phyloP scores from a whole-genome alignment of 129 eudicot species.

The Escallonia herrerae region DNA sequence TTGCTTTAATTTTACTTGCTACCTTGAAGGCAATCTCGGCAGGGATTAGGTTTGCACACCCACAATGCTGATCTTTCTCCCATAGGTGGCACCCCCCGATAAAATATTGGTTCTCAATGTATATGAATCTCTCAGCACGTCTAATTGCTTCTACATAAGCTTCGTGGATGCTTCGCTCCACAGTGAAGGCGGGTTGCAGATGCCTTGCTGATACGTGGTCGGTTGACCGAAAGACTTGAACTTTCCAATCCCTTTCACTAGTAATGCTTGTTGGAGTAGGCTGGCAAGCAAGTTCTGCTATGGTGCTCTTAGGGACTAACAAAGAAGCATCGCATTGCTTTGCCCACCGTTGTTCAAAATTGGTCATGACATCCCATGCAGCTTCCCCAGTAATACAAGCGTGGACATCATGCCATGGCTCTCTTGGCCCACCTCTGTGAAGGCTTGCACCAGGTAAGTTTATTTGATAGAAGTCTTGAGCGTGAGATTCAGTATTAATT shows the following conservation, averaged over 20 bases:
- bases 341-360: slow-evolving; percentile 91
- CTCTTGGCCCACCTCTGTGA: slow-evolving; percentile 85
- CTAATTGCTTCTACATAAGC: slow-evolving; percentile 92
- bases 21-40: slow-evolving; percentile 84
- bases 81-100: slow-evolving; percentile 90
- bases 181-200: slow-evolving; percentile 19
- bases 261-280: slow-evolving; percentile 13
- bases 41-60: slow-evolving; percentile 82
- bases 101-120: slow-evolving; percentile 91
- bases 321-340: slow-evolving; percentile 64
- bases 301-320: slow-evolving; percentile 39
- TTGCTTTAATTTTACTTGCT: slow-evolving; percentile 58
- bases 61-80: slow-evolving; percentile 68
- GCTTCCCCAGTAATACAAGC: slow-evolving; percentile 78
- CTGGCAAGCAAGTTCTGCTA: slow-evolving; percentile 31
- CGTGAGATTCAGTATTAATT: slow-evolving; percentile 66
- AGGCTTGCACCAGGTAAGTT: slow-evolving; percentile 70
- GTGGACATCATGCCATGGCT: slow-evolving; percentile 96
- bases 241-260: slow-evolving; percentile 51
- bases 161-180: slow-evolving; percentile 73
- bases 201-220: slow-evolving; percentile 64
- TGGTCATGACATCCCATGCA: slow-evolving; percentile 59
- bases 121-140: slow-evolving; percentile 79
- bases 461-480: slow-evolving; percentile 76
- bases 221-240: slow-evolving; percentile 87